phyloP scores from a whole-genome alignment of 2,329 filamentous ascomycete genomes.

The Diplodia sapinea region DNA sequence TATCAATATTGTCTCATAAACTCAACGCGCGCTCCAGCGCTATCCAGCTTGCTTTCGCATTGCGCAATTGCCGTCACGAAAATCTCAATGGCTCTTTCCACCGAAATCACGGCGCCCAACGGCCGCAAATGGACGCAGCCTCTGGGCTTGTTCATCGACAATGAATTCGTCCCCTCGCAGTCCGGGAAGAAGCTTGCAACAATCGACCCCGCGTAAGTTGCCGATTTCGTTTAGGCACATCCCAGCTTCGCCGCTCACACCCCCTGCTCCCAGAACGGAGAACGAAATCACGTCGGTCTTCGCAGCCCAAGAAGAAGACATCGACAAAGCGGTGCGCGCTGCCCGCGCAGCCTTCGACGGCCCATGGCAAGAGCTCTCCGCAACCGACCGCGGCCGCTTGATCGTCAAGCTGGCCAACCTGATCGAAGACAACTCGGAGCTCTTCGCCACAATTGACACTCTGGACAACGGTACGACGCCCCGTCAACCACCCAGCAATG shows the following conservation, averaged over 20 bases:
- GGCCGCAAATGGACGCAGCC: constrained; percentile 47
- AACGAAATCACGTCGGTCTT: constrained; percentile 72
- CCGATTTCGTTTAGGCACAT: not conserved
- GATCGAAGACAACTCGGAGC: constrained; percentile 68
- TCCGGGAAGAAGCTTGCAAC: constrained; percentile 19
- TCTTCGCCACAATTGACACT: constrained; percentile 71
- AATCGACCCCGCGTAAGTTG: constrained; percentile 20
- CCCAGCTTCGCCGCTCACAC: not conserved
- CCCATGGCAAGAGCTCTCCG: constrained; percentile 70
- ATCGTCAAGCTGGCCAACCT: constrained; percentile 74
- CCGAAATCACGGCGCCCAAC: constrained; percentile 49
- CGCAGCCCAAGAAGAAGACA: constrained; percentile 69
- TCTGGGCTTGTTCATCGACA: constrained; percentile 53
- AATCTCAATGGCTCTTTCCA: constrained; percentile 41
- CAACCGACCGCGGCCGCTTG: constrained; percentile 70
- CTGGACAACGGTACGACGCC: constrained; percentile 70
- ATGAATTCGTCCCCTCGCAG: constrained; percentile 49
- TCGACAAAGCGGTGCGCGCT: constrained; percentile 72
- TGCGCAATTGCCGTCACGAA: not conserved
- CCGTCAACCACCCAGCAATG: not conserved
- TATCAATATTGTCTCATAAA: not conserved
- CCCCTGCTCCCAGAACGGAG: constrained; percentile 59
- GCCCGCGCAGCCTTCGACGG: constrained; percentile 72
- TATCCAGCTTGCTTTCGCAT: not conserved
- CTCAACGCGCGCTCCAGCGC: not conserved